These are phyloP conservation scores for Neonectria coccinea DNA, from an alignment of 2,329 filamentous ascomycete species.

Conservation along the genomic window DNA sequence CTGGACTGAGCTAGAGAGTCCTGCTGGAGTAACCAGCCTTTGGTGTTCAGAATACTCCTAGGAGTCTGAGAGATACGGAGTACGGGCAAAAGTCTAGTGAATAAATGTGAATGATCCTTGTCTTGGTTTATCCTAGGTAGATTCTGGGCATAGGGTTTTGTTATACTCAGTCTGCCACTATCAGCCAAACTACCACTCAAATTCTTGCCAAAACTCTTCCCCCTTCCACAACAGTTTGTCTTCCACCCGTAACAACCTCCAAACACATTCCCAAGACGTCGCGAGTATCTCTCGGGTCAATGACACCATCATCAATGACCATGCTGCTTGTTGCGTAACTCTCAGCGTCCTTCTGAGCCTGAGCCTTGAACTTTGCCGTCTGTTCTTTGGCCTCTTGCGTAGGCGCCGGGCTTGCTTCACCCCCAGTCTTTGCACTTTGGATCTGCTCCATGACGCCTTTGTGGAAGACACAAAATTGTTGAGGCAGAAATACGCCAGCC, in stretches of 20 bases:
- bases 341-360: conserved; percentile 39
- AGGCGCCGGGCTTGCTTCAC: not conserved
- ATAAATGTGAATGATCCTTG: too few species aligned
- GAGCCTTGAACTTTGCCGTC: conserved; percentile 30
- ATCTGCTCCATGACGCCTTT: conserved; percentile 41
- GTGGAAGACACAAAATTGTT: conserved; percentile 60
- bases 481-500: conserved; percentile 51
- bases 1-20: too few species aligned
- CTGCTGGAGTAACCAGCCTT: too few species aligned
- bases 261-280: conserved; percentile 48
- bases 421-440: conserved; percentile 11
- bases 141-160: too few species aligned
- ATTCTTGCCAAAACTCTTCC: conserved; percentile 27
- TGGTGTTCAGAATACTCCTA: too few species aligned
- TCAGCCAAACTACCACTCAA: not conserved
- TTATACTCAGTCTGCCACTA: not conserved
- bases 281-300: conserved; percentile 44
- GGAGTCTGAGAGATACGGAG: too few species aligned
- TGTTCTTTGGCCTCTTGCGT: conserved; percentile 40
- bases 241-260: conserved; percentile 45
- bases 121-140: too few species aligned
- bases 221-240: conserved; percentile 4
- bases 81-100: too few species aligned
- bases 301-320: conserved; percentile 48
- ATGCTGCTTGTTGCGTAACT: conserved; percentile 39